Evolutionary conservation across 768 basidiomycete genomes (phyloP), one percentile per base, ranked within the genome.

Genomic region (Strobilomyces dryophilus): DNA sequence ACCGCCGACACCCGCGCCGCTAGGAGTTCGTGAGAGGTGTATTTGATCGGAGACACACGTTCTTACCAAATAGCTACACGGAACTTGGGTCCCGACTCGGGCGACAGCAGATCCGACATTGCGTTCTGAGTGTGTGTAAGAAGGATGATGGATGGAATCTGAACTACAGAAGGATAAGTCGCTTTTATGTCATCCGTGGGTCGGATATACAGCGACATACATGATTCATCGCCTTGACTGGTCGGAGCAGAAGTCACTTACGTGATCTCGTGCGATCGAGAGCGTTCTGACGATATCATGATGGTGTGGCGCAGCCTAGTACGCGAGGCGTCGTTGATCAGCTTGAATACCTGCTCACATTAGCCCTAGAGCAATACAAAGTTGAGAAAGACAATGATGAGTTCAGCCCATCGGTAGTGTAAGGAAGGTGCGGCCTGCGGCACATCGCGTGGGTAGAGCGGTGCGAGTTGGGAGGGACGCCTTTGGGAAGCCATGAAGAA

Each of bases 1-100:
- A 5, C 78, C 77, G 15, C 72, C 75, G 35, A 79, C 71, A 8
- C 76, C 77, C n/a, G 69, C 75, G 36, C 69, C 74, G 51, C 68
- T 75, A 12, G 5, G 8, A 21, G 3, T 8, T 2, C 12, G 3
- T 14, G n/a, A n/a, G n/a, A n/a, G n/a, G n/a, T n/a, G n/a, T n/a
- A n/a, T n/a, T 35, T 40, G 15, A 3, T 40, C 36, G 0, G 2
- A 24, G 17, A 17, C 27, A 11, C 11, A 8, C 5, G 2, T n/a
- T 8, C 59, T 29, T 45, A 64, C 63, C 63, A 64, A 36, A 64
- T 64, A 10, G 62, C 62, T 15, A 64, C 55, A 29, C 57, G 61
- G 31, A 56, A 60, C 50, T 54, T 64, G 29, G 37, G 37, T 17
- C 17, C 20, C 2, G 45, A 41, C 9, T 29, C 37, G 10, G 47